Percentiles rank a stretch among this genome's conserved stretches.
These are phyloP conservation scores for Fragosphaeria purpurea DNA, from an alignment of 2,329 filamentous ascomycete species.

Conservation along the genomic window DNA sequence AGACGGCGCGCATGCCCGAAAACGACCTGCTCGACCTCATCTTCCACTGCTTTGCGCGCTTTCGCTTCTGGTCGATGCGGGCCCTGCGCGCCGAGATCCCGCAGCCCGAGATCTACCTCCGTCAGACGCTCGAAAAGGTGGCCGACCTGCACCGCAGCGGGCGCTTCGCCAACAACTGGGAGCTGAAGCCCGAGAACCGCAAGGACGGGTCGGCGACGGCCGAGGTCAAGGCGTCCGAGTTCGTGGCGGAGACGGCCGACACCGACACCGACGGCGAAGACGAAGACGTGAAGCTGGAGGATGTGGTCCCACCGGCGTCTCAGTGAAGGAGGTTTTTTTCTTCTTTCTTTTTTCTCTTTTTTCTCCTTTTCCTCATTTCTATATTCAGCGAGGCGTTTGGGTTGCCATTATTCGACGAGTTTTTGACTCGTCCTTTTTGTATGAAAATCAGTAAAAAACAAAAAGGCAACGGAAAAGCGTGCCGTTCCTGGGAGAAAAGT, in stretches of 20 bases:
- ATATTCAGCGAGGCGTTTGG: too few relatives aligned
- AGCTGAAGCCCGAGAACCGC: constrained; percentile 59
- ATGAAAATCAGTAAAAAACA: not conserved
- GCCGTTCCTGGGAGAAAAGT: too few relatives aligned
- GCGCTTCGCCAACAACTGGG: constrained; percentile 77
- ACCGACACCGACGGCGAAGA: constrained; percentile 53
- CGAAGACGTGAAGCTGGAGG: constrained; percentile 66
- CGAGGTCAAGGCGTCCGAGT: constrained; percentile 38
- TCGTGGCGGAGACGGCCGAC: constrained; percentile 30
- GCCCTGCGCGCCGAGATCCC: constrained; percentile 65
- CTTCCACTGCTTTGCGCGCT: constrained; percentile 72
- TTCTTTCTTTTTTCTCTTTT: not conserved
- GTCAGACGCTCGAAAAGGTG: constrained; percentile 72
- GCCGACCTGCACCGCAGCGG: constrained; percentile 76
- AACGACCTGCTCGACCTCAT: constrained; percentile 81
- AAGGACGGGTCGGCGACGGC: constrained; percentile 41
- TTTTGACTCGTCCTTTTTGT: not conserved
- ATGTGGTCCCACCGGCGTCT: constrained; percentile 39
- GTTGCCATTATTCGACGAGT: too few relatives aligned
- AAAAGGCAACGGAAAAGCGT: not conserved
- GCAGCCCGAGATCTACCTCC: constrained; percentile 90
- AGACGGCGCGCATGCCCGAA: constrained; percentile 81
- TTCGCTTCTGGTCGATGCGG: constrained; percentile 91
- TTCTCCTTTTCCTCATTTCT: too few relatives aligned
- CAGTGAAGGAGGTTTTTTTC: not conserved